Percentiles rank a stretch among this genome's conserved stretches.
Conservation (phyloP, 352 stramenopile species). For the Pythium graminicola region DNA sequence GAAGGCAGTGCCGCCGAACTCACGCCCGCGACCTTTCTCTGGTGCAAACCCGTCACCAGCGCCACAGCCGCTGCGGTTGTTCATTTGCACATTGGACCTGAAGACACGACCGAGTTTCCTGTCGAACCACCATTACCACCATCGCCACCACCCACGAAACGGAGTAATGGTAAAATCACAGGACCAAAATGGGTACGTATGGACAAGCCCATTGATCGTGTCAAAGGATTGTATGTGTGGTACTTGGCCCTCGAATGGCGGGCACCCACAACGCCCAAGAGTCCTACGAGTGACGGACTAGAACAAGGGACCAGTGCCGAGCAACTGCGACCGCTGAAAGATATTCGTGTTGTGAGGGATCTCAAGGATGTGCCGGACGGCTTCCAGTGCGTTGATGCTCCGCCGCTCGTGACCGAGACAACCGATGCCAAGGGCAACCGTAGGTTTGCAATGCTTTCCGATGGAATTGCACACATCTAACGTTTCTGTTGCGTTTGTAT, state of each 20-base stretch:
- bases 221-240: conserved; percentile 58
- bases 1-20: conserved; percentile 73
- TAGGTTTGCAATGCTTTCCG: conserved; percentile 2
- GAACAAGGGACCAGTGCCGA: conserved; percentile 2
- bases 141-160: not conserved
- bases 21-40: conserved; percentile 76
- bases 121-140: conserved; percentile 8
- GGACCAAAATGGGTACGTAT: conserved; percentile 42
- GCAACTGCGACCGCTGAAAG: conserved; percentile 53
- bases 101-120: conserved; percentile 12
- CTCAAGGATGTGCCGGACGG: conserved; percentile 59
- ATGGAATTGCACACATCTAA: too few species aligned
- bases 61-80: conserved; percentile 35
- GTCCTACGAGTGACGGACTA: conserved; percentile 1
- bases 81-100: conserved; percentile 43
- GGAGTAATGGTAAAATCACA: conserved; percentile 1
- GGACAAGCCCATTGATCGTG: conserved; percentile 70
- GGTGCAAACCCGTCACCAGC: conserved; percentile 55
- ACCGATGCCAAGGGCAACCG: conserved; percentile 32
- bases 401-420: conserved; percentile 38
- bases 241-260: conserved; percentile 29
- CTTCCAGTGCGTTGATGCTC: conserved; percentile 47
- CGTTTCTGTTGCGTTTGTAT: not conserved
- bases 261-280: conserved; percentile 1
- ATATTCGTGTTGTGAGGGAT: conserved; percentile 70